Evolutionary conservation across 2,329 filamentous ascomycete species (phyloP), one percentile per base, ranked within the genome.

Genomic region (Botrytis medusae): DNA sequence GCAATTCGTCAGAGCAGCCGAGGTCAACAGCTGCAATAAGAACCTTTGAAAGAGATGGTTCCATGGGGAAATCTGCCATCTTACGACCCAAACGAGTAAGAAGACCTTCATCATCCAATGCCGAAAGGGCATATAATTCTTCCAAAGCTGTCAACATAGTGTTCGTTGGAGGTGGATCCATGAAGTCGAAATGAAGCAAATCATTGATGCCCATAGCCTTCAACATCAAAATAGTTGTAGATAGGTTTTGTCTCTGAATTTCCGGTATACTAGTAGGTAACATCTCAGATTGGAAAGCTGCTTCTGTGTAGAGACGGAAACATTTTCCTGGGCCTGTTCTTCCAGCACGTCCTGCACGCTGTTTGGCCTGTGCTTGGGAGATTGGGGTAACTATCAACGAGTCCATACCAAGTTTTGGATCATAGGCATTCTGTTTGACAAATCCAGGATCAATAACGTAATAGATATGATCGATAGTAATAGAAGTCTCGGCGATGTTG

Each of bases 181-280:
- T 98, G 79, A 99, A 99, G 83, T 98, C 95, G 79, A 99, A 99
- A 80, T 97, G 94, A 20, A 99, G 87, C 1, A 99, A 86, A 80
- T 99, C 96, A 80, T 99, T 98, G 82, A 99, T 98, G 4, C 97
- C 96, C 94, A 99, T 98, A 0, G 96, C 96, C 82, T 99, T 99
- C 69, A 99, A 88, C 93, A 98, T 97, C 64, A 99, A 87, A 82
- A 99, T 98, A 0, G 95, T 98, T 77, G 93, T 91, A 0, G 94
- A 93, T 71, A 99, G 81, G 79, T 99, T 99, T 81, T 98, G 94
- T 1, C 96, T 88, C 81, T 99, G 96, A 69, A 99, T 99, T 79
- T 98, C 96, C 0, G 96, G 96, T 44, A 98, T 97, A 0, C 94
- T 95, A 0, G 95, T 98, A 0, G 96, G 95, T 74, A 98, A 84